Evolutionary conservation across 2,329 filamentous ascomycete genomes (phyloP), one percentile per base, ranked within the genome.

Genomic region (Didymella exigua): DNA sequence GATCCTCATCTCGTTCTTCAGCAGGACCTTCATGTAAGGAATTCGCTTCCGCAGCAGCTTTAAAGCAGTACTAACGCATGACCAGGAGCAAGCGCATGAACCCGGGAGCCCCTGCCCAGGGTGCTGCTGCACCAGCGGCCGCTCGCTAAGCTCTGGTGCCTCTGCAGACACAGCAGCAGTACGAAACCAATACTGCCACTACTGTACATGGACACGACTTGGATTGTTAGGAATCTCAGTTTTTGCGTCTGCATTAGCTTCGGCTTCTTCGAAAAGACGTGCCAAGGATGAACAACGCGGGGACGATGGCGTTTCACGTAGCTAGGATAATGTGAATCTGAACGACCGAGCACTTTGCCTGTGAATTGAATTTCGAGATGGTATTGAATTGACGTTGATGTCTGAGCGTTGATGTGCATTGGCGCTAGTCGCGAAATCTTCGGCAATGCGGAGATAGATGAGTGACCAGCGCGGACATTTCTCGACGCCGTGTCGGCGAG

Each of bases 21-120:
- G 86, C 81, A 83, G 89, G 71, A 84, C 80, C 54, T 83, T 93
- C 75, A 91, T 93, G 90, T 91, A 79, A 83, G 88, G 49, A 4
- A 2, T 7, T 11, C 7, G 0, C 11, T 2, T 5, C 8, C 8
- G 11, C 1, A 1, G 16, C 7, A 14, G 6, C 23, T 13, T 5
- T 11, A 6, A 4, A 11, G 14, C 4, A 4, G 26, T 49, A 16
- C 63, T 71, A 54, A 69, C 37, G 11, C 18, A 4, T n/a, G 3
- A 14, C 7, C 48, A 71, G 68, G 68, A 58, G 65, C 57, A 65
- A 65, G 47, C 67, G 68, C 50, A 54, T 61, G 57, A 62, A 62
- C 49, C 61, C 55, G 34, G 56, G 49, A 31, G 38, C 38, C 19
- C 24, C 40, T 16, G 54, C 51, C 16, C 58, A 54, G 53, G 58